Conservation (phyloP, 2,329 filamentous ascomycete species). For the Aspergillus sp. region DNA sequence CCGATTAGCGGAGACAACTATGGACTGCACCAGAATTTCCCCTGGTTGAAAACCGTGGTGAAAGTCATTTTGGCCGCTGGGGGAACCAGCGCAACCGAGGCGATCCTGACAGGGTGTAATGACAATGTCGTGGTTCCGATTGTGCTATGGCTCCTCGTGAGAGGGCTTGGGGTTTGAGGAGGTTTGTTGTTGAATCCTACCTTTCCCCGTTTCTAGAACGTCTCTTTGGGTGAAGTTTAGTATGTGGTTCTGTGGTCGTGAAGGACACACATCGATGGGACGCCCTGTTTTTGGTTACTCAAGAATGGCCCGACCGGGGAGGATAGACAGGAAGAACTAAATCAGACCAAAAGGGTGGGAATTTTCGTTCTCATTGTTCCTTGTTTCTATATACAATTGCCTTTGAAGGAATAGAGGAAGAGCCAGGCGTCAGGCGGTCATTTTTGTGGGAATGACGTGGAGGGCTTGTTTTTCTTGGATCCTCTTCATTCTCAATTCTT, state of each 20-base stretch:
- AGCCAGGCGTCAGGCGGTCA: background rate
- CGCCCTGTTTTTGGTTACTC: no score
- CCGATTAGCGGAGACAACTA: slow-evolving; percentile 28
- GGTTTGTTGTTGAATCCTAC: background rate
- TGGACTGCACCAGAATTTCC: slow-evolving; percentile 16
- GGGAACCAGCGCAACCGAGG: slow-evolving; percentile 87
- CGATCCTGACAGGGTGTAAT: slow-evolving; percentile 92
- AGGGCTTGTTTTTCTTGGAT: background rate
- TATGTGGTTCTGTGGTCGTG: background rate
- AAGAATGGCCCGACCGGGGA: no score
- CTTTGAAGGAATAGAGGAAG: background rate
- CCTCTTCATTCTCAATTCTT: slow-evolving; percentile 5
- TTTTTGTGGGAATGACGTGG: slow-evolving; percentile 6
- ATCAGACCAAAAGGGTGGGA: background rate
- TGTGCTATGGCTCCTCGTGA: slow-evolving; percentile 87
- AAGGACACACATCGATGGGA: no score
- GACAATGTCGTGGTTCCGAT: slow-evolving; percentile 98
- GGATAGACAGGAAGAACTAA: no score
- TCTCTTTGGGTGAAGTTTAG: no score
- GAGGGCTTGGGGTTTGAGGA: slow-evolving; percentile 60
- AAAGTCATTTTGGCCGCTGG: slow-evolving; percentile 73
- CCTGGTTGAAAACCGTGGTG: slow-evolving; percentile 37
- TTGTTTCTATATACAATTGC: background rate
- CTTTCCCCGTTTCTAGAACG: no score
- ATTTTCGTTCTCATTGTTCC: background rate